A percentile compares a stretch with the other conserved stretches of the same genome.
phyloP scores from a whole-genome alignment of 805 yeast species.

The Candida schatavii region DNA sequence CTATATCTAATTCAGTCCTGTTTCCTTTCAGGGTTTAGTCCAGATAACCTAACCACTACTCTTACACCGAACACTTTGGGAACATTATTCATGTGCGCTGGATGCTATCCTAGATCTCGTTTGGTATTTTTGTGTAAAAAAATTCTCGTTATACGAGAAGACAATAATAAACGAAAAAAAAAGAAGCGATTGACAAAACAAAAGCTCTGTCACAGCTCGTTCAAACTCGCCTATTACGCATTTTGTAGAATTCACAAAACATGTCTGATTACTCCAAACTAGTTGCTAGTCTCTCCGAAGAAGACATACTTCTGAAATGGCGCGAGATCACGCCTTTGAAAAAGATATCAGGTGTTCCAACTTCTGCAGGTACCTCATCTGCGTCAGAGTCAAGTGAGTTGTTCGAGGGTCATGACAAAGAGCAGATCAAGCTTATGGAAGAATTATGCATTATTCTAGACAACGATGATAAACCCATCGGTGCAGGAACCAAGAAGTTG shows the following conservation, averaged over 20 bases:
- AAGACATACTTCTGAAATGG: conserved; percentile 55
- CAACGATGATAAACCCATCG: conserved; percentile 81
- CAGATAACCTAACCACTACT: no score
- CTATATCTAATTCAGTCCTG: no score
- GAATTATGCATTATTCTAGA: conserved; percentile 94
- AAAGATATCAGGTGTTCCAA: conserved; percentile 56
- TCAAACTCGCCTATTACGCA: not conserved
- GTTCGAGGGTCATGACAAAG: conserved; percentile 88
- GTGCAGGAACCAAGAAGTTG: conserved; percentile 90
- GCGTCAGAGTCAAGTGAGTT: conserved; percentile 27
- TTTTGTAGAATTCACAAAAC: not conserved
- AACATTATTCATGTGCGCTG: no score
- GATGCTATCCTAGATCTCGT: no score
- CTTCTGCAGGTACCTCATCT: conserved; percentile 37
- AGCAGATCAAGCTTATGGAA: conserved; percentile 92
- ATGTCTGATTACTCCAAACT: conserved; percentile 42
- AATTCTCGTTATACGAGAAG: not conserved
- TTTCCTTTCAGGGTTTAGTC: no score
- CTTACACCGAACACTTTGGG: no score
- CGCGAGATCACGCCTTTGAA: conserved; percentile 66
- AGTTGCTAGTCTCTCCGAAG: conserved; percentile 49
- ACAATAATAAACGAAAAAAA: not conserved
- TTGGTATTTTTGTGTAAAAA: no score
- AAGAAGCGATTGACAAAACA: not conserved
- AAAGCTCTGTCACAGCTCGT: not conserved